Conservation (phyloP, 2,329 filamentous ascomycete genomes). For the Colletotrichum nymphaeae region DNA sequence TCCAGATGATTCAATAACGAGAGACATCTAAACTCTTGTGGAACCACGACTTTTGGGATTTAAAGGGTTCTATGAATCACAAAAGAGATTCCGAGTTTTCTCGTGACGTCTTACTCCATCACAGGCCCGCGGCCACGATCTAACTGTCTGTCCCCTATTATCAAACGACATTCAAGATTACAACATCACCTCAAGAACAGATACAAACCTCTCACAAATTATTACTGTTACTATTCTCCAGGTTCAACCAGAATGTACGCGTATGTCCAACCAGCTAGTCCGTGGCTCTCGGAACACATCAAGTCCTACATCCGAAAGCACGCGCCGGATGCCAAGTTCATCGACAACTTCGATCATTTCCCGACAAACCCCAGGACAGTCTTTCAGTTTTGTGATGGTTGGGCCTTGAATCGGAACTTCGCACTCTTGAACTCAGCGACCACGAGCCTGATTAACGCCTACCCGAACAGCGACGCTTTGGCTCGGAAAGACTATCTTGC, state of each 20-base stretch:
- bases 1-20: neutral
- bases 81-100: neutral
- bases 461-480: conserved; percentile 52
- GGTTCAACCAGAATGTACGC: conserved; percentile 39
- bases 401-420: conserved; percentile 48
- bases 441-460: conserved; percentile 49
- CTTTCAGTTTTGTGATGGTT: conserved; percentile 50
- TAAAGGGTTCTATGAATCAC: neutral
- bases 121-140: too few relatives aligned
- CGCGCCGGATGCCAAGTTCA: conserved; percentile 42
- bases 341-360: conserved; percentile 43
- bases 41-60: neutral
- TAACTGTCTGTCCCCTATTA: too few relatives aligned
- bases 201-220: neutral
- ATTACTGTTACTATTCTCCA: neutral
- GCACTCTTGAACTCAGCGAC: conserved; percentile 43
- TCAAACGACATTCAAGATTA: too few relatives aligned
- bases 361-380: conserved; percentile 38
- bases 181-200: conserved; percentile 1
- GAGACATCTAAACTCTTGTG: neutral
- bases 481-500: conserved; percentile 51
- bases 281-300: conserved; percentile 48
- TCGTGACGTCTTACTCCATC: neutral
- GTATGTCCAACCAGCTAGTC: conserved; percentile 39
- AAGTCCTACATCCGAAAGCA: conserved; percentile 43